Conservation (phyloP, 176 grass and related monocot species). For the Zoysia japonica region DNA sequence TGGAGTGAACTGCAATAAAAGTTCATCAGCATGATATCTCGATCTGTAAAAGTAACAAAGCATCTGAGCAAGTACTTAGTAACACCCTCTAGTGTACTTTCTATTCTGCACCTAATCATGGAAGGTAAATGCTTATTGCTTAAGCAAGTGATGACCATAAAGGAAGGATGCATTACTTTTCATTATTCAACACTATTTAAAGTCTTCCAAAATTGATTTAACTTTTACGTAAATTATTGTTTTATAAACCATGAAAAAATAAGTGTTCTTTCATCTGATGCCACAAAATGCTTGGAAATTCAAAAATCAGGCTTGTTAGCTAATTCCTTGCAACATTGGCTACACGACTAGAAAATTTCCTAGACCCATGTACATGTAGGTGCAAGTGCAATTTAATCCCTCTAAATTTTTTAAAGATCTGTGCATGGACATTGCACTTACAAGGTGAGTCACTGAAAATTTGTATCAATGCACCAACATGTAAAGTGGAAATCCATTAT, state of each 20-base stretch:
- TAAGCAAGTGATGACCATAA: background rate
- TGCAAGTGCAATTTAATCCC: background rate
- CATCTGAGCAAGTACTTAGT: background rate
- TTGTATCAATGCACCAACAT: background rate
- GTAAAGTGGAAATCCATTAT: background rate
- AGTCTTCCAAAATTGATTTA: background rate
- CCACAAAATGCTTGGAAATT: background rate
- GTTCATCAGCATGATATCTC: too few relatives aligned
- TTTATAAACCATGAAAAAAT: background rate
- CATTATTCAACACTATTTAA: background rate
- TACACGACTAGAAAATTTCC: background rate
- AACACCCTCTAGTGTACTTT: background rate
- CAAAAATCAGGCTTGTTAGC: background rate
- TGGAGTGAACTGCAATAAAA: too few relatives aligned
- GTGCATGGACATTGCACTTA: background rate
- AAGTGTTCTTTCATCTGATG: background rate
- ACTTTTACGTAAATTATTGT: too few relatives aligned
- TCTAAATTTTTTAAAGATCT: background rate
- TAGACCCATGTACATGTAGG: slow-evolving; percentile 9
- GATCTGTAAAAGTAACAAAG: background rate
- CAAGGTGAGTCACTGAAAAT: background rate
- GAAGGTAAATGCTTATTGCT: background rate
- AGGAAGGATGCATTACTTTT: background rate
- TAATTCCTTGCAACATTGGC: slow-evolving; percentile 6
- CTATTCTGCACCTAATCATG: background rate